Evolutionary conservation across 208 protist species (phyloP).

Genomic region (Leishmania gerbilli): DNA sequence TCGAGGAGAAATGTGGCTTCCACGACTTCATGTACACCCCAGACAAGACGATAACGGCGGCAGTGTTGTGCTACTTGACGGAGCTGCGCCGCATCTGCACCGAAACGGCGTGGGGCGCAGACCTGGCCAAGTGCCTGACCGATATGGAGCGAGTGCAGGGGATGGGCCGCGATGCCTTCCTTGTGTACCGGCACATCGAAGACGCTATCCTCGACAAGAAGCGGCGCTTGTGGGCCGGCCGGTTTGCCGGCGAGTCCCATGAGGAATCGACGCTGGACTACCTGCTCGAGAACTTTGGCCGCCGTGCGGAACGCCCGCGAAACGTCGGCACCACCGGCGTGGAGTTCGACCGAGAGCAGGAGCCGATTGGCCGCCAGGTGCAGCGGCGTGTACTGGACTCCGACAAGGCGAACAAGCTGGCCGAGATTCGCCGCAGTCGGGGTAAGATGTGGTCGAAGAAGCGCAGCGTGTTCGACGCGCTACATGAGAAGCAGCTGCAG

Average conservation of each 20-base stretch:
- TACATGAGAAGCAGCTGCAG: constrained; percentile 90
- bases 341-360: constrained; percentile 92
- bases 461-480: constrained; percentile 78
- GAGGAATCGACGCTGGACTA: constrained; percentile 91
- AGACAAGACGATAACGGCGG: constrained; percentile 85
- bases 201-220: constrained; percentile 83
- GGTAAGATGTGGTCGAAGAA: constrained; percentile 89
- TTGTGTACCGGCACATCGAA: constrained; percentile 81
- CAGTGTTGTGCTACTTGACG: constrained; percentile 73
- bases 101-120: constrained; percentile 73
- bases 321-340: constrained; percentile 80
- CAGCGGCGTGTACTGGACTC: constrained; percentile 86
- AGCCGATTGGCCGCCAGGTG: constrained; percentile 89
- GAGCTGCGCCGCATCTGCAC: constrained; percentile 72
- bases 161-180: constrained; percentile 75
- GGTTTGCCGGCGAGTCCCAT: constrained; percentile 83
- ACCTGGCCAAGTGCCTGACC: constrained; percentile 64
- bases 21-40: constrained; percentile 88
- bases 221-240: constrained; percentile 75
- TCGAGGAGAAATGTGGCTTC: constrained; percentile 92
- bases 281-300: constrained; percentile 90
- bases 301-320: constrained; percentile 59
- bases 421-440: constrained; percentile 67
- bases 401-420: constrained; percentile 82
- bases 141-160: constrained; percentile 69